Evolutionary conservation across 768 basidiomycete species (phyloP).

Genomic region (Rhizopogon vinicolor): DNA sequence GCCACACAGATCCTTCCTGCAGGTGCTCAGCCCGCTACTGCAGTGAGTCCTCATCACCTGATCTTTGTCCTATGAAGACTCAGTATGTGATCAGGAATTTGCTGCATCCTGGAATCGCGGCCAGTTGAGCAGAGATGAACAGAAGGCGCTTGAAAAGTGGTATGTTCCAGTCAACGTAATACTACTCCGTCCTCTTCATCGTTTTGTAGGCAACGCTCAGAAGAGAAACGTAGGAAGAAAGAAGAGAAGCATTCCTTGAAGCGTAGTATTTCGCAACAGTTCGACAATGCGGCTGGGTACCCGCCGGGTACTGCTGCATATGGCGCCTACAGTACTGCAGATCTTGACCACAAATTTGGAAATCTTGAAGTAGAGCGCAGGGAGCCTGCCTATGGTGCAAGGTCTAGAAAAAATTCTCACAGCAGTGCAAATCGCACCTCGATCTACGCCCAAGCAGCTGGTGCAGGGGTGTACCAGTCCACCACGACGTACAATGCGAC

Average conservation of each 20-base stretch:
- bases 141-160: conserved; percentile 43
- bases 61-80: neutral
- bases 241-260: conserved; percentile 41
- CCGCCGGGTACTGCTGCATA: conserved; percentile 18
- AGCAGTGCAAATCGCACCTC: conserved; percentile 30
- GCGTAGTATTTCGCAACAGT: conserved; percentile 32
- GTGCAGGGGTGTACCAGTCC: conserved; percentile 16
- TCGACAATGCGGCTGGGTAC: conserved; percentile 33
- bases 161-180: conserved; percentile 16
- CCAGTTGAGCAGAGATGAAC: conserved; percentile 33
- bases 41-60: conserved; percentile 31
- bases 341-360: conserved; percentile 36
- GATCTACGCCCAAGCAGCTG: conserved; percentile 7
- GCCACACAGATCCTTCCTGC: conserved; percentile 54
- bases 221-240: conserved; percentile 49
- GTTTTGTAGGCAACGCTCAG: conserved; percentile 39
- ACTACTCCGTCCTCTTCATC: neutral
- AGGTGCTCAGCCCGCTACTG: conserved; percentile 55
- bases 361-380: conserved; percentile 28
- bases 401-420: conserved; percentile 43
- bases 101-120: conserved; percentile 51
- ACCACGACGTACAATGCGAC: conserved; percentile 22
- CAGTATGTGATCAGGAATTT: conserved; percentile 43
- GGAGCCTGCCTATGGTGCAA: conserved; percentile 26
- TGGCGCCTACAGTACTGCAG: conserved; percentile 19